Evolutionary conservation across 1,284 basidiomycete genomes (phyloP), one percentile per base, ranked within the genome.

Genomic region (Apiotrichum mycotoxinovorans): DNA sequence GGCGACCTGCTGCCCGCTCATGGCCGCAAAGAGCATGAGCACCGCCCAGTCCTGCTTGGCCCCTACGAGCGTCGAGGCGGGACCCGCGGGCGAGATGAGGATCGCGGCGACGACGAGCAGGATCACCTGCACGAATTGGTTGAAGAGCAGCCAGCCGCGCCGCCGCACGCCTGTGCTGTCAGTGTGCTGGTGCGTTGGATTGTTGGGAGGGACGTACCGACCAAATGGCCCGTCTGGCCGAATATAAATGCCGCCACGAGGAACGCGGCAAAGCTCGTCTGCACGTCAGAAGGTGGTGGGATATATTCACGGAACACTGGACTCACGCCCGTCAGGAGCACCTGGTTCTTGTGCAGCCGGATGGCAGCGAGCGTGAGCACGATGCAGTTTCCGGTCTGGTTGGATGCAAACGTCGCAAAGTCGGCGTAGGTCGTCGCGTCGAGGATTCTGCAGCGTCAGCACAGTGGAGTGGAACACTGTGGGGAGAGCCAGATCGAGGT

Each of bases 361-460:
- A 75, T 66, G 0, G 68, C 66, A 0, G 70, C 64, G 35, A 76
- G 67, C 18, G 72, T 74, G 17, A 78, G 66, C 18, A 78, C 65
- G 60, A 78, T 75, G 22, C 71, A 73, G 61, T 78, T 78, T 37
- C 76, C 72, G 3, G 72, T 72, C 58, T 74, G 74, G 59, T 78
- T 78, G 11, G 70, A 73, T 15, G 76, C 75, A 38, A 78, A 78
- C 8, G 73, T 74, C 10, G 44, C 26, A 57, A 75, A 78, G 47
- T 74, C 70, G 35, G 72, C 69, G 56, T 71, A 76, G 11, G 74
- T 75, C 18, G 73, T 74, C 2, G 74, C 74, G 59, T 78, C 76
- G 18, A 76, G 63, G 14, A 75, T 59, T 17, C 68, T 66, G 33
- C 23, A 11, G 23, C 37, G 40, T 18, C 18, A 20, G 44, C 35